Evolutionary conservation across 768 basidiomycete genomes (phyloP), one percentile per base, ranked within the genome.

Genomic region (Calocybe cyanea): DNA sequence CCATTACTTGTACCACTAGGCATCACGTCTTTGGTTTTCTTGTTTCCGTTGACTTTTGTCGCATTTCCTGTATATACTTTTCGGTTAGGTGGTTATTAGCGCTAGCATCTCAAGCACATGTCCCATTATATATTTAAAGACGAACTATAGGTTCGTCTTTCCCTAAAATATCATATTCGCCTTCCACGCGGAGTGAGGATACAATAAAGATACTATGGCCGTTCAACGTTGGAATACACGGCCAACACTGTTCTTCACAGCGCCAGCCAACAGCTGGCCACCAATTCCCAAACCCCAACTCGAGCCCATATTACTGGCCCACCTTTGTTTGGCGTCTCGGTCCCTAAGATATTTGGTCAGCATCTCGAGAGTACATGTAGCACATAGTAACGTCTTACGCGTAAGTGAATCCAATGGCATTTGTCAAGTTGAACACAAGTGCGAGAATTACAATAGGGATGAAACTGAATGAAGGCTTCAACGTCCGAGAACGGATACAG

Each of bases 341-440:
- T 95, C 92, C 38, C 86, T 87, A 57, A 13, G 58, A 25, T 25
- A 15, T 64, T 20, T 60, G 49, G 33, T 33, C 14, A 38, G 14
- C n/a, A 15, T 45, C 11, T 17, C 13, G 42, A 43, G 20, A 11
- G 5, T 14, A 28, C 35, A 46, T 4, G 39, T 38, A 32, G 24
- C 17, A 37, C 43, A 41, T 31, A 21, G 42, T 41, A 31, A 15
- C 45, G 17, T 72, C 84, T 58, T 63, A 90, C 90, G 87, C 90
- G 59, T 92, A 98, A 39, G 93, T 96, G 70, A 97, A 98, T 9
- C 95, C 95, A 42, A 97, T 72, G n/a, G 85, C 89, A 54, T 97
- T 98, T 7, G 91, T 92, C 41, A 92, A 60, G 63, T 99, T 98
- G 78, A 99, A 98, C 30, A 98, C 87, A 38, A 98, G 74, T 1